Base-by-base conservation (phyloP, 1,284 basidiomycete species). In the Ganoderma leucocontextum region DNA sequence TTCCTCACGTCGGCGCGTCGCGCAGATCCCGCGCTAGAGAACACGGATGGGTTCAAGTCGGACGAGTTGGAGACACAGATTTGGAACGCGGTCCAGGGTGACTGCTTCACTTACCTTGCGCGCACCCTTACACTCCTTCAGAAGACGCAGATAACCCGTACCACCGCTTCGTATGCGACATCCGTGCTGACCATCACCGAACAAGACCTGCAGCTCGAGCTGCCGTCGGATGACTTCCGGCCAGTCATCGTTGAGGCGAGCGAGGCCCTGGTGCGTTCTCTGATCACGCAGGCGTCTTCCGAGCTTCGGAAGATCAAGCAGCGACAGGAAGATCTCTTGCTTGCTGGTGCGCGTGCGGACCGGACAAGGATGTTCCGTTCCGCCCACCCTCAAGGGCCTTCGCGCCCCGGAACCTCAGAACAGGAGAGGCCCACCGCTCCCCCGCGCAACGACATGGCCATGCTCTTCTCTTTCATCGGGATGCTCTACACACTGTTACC, bases 231-330 rank as follows among this genome's bases (percentile, higher is more conserved):
- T 1, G 92, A 93, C 63, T 94, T 95, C 80, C 88, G 86, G 70
- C 81, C 85, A 1, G 81, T 87, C 36, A 81, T 97, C 13, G 82
- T 95, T 36, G 80, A 84, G 35, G 86, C 89, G 25, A 89, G 95
- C 67, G 95, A 96, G 75, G 82, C 83, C 1, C 85, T 97, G 19
- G 80, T 97, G 44, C 86, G 91, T 42, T 88, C 89, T 19, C 81
- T 94, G 53, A 90, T 98, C 73, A 91, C 89, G 0, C 91, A 92
- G 70, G 92, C 94, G 9, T 94, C 93, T 15, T 92, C 93, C 0
- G 93, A 97, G 78, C 84, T 98, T n/a, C 89, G 94, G 55, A 95
- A 95, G 77, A 91, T 98, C 77, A 95, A 96, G 78, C 95, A 96
- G 75, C 84, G 91, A 52, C 96, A 98, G 78, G 96, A 98, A 79